Percentiles rank a stretch among this genome's conserved stretches.
Evolutionary conservation across 371 early-diverging fungal species (phyloP).

Genomic region (Paraphysoderma sedebokerense): DNA sequence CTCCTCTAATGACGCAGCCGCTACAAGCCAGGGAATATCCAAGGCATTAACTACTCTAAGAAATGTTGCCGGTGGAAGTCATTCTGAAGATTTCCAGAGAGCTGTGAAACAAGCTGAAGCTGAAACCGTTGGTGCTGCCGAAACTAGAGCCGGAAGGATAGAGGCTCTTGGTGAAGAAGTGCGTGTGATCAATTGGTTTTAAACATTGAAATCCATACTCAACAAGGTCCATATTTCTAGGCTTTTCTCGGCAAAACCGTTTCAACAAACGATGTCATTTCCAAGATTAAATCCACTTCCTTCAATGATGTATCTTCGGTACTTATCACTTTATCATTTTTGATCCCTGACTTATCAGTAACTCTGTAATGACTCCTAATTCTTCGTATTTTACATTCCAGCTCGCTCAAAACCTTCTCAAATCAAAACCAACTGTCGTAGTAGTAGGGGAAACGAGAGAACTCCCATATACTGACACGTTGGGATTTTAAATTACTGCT

Average conservation of each 20-base stretch:
- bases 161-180: conserved; percentile 28
- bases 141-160: conserved; percentile 22
- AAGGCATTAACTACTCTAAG: conserved; percentile 52
- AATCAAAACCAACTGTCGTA: background rate
- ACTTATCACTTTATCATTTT: conserved; percentile 25
- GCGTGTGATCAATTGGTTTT: conserved; percentile 18
- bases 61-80: conserved; percentile 32
- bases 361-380: too few relatives aligned
- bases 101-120: conserved; percentile 77
- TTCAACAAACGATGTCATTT: background rate
- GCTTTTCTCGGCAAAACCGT: background rate
- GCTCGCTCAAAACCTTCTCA: background rate
- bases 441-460: background rate
- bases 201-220: conserved; percentile 21
- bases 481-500: background rate
- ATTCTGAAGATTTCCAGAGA: conserved; percentile 47
- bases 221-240: background rate
- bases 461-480: background rate
- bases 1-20: conserved; percentile 27
- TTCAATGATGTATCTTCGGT: conserved; percentile 41
- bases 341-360: too few relatives aligned
- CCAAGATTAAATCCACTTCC: conserved; percentile 28
- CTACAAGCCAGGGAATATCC: conserved; percentile 31
- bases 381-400: too few relatives aligned
- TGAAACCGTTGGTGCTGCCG: conserved; percentile 36